Evolutionary conservation across 2,329 filamentous ascomycete species (phyloP).

Genomic region (Nigrograna mackinnonii): DNA sequence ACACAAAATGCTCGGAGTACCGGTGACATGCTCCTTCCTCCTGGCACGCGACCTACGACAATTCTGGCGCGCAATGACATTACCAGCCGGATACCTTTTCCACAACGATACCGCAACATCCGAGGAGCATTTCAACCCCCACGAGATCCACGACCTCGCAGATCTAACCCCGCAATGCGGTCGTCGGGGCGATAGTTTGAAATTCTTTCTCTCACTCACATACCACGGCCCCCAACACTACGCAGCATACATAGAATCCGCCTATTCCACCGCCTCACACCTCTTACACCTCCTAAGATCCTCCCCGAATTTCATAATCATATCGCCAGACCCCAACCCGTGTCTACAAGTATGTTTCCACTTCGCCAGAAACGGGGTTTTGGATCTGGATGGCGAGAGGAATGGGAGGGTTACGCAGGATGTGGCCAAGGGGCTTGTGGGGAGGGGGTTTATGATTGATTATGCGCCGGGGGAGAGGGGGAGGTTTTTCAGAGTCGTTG

Average conservation of each 20-base stretch:
- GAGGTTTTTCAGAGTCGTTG: slow-evolving; percentile 70
- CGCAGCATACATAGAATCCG: slow-evolving; percentile 63
- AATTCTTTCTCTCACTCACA: slow-evolving; percentile 85
- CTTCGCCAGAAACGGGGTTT: slow-evolving; percentile 64
- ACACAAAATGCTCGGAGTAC: slow-evolving; percentile 96
- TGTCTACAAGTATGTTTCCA: slow-evolving; percentile 97
- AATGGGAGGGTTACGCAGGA: slow-evolving; percentile 61
- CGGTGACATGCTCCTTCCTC: slow-evolving; percentile 88
- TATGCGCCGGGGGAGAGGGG: slow-evolving; percentile 65
- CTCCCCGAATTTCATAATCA: slow-evolving; percentile 67
- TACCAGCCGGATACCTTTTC: slow-evolving; percentile 77
- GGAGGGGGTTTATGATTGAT: slow-evolving; percentile 70
- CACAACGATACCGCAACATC: slow-evolving; percentile 22
- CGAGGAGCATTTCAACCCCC: slow-evolving; percentile 20
- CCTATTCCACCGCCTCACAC: slow-evolving; percentile 71
- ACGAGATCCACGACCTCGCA: slow-evolving; percentile 80
- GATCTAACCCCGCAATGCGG: slow-evolving; percentile 95
- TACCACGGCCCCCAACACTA: slow-evolving; percentile 85
- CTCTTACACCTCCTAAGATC: slow-evolving; percentile 64
- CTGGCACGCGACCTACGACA: slow-evolving; percentile 74
- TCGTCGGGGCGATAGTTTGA: slow-evolving; percentile 80
- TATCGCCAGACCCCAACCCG: slow-evolving; percentile 72
- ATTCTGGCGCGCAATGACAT: slow-evolving; percentile 83
- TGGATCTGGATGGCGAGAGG: slow-evolving; percentile 48
- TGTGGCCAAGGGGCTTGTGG: slow-evolving; percentile 59